These are phyloP conservation scores for Cercospora canescens DNA, from an alignment of 2,329 filamentous ascomycete genomes.

Conservation along the genomic window DNA sequence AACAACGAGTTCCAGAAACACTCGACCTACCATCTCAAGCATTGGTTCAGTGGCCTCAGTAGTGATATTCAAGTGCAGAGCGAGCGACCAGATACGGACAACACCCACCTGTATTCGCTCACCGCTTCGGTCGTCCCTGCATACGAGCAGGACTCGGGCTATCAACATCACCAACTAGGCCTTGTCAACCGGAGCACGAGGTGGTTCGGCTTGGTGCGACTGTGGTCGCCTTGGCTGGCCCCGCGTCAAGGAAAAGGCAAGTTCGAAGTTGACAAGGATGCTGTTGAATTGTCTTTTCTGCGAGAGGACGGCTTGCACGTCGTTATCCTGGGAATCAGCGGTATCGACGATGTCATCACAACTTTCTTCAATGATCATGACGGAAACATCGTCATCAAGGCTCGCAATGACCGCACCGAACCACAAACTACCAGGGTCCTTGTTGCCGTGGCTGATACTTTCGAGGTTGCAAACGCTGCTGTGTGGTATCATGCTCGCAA, in stretches of 20 bases:
- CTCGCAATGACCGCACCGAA: conserved; percentile 67
- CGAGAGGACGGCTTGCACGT: conserved; percentile 70
- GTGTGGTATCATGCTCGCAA: conserved; percentile 86
- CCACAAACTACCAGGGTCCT: conserved; percentile 62
- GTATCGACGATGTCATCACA: conserved; percentile 68
- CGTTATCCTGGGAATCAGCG: conserved; percentile 76
- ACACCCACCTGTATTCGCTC: conserved; percentile 71
- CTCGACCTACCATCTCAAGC: conserved; percentile 46
- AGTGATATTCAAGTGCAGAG: conserved; percentile 55
- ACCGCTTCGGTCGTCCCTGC: conserved; percentile 58
- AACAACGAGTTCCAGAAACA: conserved; percentile 30
- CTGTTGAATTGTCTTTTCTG: conserved; percentile 75
- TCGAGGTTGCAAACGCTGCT: conserved; percentile 75
- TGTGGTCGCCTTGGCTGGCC: conserved; percentile 82
- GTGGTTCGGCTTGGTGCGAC: conserved; percentile 79
- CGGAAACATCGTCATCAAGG: conserved; percentile 68
- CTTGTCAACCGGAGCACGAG: conserved; percentile 64
- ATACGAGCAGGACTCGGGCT: conserved; percentile 58
- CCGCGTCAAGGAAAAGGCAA: conserved; percentile 75
- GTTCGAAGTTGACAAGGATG: conserved; percentile 74
- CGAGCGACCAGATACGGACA: conserved; percentile 64
- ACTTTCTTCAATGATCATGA: conserved; percentile 64
- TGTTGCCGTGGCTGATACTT: conserved; percentile 68
- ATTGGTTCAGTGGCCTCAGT: conserved; percentile 61
- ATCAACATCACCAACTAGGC: conserved; percentile 61